Percentiles rank a stretch among this genome's conserved stretches.
Conservation (phyloP, 768 basidiomycete species). For the Russula griseocarnosa region DNA sequence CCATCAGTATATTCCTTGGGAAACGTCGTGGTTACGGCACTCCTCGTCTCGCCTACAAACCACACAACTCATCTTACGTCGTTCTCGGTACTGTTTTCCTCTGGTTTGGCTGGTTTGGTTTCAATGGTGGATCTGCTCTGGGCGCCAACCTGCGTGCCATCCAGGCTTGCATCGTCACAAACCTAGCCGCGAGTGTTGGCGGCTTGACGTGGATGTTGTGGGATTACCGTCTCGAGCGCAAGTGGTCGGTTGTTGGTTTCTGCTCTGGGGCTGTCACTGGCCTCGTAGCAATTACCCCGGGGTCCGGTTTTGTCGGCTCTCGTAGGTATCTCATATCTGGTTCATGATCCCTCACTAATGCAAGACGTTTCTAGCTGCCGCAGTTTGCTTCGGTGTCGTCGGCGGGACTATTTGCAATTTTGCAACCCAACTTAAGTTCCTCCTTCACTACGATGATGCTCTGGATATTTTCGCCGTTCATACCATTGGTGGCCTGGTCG, state of each 20-base stretch:
- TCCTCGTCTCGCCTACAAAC: constrained; percentile 85
- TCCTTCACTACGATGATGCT: constrained; percentile 71
- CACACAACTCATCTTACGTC: constrained; percentile 90
- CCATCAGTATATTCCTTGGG: constrained; percentile 87
- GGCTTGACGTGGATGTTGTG: constrained; percentile 91
- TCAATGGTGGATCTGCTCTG: constrained; percentile 91
- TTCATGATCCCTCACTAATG: constrained; percentile 11
- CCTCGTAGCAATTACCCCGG: constrained; percentile 87
- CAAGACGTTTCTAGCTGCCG: constrained; percentile 49
- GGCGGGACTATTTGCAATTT: constrained; percentile 87
- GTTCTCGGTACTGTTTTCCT: constrained; percentile 90
- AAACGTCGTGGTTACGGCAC: constrained; percentile 91
- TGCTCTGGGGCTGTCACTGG: constrained; percentile 93
- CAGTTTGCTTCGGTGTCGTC: constrained; percentile 80
- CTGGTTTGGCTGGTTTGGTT: constrained; percentile 96
- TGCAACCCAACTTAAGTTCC: constrained; percentile 91
- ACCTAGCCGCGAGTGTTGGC: constrained; percentile 84
- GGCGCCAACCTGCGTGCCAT: constrained; percentile 84
- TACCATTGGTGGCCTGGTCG: constrained; percentile 71
- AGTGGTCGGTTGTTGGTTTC: constrained; percentile 92
- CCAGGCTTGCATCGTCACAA: constrained; percentile 89
- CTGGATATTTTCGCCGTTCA: constrained; percentile 91
- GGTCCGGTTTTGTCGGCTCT: constrained; percentile 73
- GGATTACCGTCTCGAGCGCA: constrained; percentile 91
- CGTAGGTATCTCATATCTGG: constrained; percentile 42